These are phyloP conservation scores for Globisporangium spinosum DNA, from an alignment of 352 stramenopile species.

Conservation along the genomic window DNA sequence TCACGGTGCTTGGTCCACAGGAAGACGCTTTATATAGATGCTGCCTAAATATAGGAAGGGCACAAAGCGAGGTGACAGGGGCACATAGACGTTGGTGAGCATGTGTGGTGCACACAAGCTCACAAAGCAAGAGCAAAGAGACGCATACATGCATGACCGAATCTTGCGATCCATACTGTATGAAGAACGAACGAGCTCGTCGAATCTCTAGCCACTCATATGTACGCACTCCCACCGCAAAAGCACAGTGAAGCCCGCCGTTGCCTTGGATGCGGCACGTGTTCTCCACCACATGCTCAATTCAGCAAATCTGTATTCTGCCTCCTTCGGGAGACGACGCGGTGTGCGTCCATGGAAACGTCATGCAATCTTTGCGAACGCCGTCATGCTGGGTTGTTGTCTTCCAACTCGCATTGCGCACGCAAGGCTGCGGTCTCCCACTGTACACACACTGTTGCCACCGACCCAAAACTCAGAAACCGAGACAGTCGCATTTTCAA, in stretches of 20 bases:
- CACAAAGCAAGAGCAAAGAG: neutral
- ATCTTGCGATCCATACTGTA: neutral
- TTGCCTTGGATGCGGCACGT: neutral
- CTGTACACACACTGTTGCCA: conserved; percentile 1
- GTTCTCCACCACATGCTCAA: neutral
- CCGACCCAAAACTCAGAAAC: conserved; percentile 3
- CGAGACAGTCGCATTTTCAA: conserved; percentile 2
- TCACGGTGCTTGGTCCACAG: neutral
- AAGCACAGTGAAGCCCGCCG: neutral
- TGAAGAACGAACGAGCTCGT: neutral
- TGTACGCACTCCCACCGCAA: neutral
- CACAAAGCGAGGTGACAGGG: neutral
- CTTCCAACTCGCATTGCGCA: neutral
- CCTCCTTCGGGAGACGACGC: neutral
- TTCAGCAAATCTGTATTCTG: neutral
- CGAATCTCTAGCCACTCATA: neutral
- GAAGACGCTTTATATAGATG: neutral
- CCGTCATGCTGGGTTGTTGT: neutral
- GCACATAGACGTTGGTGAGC: neutral
- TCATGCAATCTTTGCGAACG: neutral
- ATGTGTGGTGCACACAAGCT: neutral
- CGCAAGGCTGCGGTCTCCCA: neutral
- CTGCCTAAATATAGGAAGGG: neutral
- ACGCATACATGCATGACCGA: neutral
- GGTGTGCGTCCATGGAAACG: neutral